A percentile compares a stretch with the other conserved stretches of the same genome.
Conservation (phyloP, 768 basidiomycete species). For the Macrolepiota albuminosa region DNA sequence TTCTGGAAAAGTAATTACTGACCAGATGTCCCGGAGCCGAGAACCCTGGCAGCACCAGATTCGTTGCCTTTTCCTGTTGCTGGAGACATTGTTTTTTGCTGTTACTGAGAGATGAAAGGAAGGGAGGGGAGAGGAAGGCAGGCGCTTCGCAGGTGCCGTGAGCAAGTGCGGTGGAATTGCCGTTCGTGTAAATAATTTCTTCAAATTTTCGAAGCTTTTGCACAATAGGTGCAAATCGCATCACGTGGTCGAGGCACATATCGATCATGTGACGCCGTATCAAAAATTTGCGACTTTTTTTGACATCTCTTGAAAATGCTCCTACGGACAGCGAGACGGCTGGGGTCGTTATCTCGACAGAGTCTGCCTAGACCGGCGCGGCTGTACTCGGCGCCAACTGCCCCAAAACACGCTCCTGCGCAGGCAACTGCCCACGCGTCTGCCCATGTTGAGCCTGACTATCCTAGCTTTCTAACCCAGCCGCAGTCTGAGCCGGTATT, state of each 20-base stretch:
- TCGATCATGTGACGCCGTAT: background rate
- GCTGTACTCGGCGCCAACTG: slow-evolving; percentile 64
- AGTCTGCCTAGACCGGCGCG: slow-evolving; percentile 64
- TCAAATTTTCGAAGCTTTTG: slow-evolving; percentile 13
- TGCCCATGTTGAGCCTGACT: slow-evolving; percentile 31
- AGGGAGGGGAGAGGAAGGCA: background rate
- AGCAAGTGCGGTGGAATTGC: slow-evolving; percentile 9
- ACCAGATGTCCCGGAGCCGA: slow-evolving; percentile 94
- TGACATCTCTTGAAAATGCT: slow-evolving; percentile 27
- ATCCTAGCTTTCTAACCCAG: slow-evolving; percentile 28
- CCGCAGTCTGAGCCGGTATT: slow-evolving; percentile 6
- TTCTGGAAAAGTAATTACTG: slow-evolving; percentile 18
- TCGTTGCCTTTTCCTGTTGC: slow-evolving; percentile 64
- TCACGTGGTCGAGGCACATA: background rate
- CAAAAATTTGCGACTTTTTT: background rate
- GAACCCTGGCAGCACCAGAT: slow-evolving; percentile 83
- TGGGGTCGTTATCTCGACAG: slow-evolving; percentile 60
- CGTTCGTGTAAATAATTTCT: background rate
- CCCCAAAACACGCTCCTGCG: slow-evolving; percentile 49
- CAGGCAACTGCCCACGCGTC: slow-evolving; percentile 30
- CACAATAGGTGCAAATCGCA: slow-evolving; percentile 7
- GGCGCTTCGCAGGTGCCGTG: slow-evolving; percentile 11
- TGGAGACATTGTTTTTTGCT: slow-evolving; percentile 33
- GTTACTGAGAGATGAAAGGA: background rate
- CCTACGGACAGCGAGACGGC: slow-evolving; percentile 30